phyloP scores from a whole-genome alignment of 2,329 filamentous ascomycete species.

The Cladosporium halotolerans region DNA sequence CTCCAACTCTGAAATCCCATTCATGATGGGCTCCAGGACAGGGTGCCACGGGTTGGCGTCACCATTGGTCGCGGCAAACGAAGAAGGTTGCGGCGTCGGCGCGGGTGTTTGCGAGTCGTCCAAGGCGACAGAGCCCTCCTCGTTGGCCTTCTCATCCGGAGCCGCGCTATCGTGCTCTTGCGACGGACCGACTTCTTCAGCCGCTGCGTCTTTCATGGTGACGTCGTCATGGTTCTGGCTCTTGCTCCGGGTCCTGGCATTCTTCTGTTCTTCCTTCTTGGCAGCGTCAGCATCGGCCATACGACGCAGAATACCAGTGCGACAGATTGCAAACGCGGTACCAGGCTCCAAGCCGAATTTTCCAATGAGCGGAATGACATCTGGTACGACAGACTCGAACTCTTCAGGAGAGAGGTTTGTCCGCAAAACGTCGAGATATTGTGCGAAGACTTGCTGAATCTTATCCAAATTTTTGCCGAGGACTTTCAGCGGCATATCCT shows the following conservation, averaged over 20 bases:
- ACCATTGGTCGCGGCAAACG: constrained; percentile 4
- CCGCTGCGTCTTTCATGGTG: constrained; percentile 32
- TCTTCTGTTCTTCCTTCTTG: constrained; percentile 28
- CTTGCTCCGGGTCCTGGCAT: constrained; percentile 22
- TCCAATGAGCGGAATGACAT: constrained; percentile 64
- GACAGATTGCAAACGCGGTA: constrained; percentile 77
- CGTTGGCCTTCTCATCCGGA: constrained; percentile 12
- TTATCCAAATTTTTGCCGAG: constrained; percentile 85
- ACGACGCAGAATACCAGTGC: constrained; percentile 64
- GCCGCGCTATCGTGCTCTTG: background rate
- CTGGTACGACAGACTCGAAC: constrained; percentile 73
- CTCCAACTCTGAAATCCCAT: constrained; percentile 57
- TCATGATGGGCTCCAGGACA: constrained; percentile 67
- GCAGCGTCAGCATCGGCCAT: constrained; percentile 43
- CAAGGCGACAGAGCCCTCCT: constrained; percentile 6
- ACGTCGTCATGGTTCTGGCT: constrained; percentile 39
- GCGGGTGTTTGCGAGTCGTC: constrained; percentile 7
- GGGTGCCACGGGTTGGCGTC: constrained; percentile 51
- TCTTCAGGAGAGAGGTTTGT: constrained; percentile 68
- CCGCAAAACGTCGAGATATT: constrained; percentile 84
- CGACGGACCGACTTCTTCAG: background rate
- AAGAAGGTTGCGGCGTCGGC: constrained; percentile 8
- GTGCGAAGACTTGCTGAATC: constrained; percentile 74
- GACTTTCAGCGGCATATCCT: constrained; percentile 77
- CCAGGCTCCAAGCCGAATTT: constrained; percentile 74